Evolutionary conservation across 805 yeast species (phyloP).

Genomic region (Lipomyces sp.): DNA sequence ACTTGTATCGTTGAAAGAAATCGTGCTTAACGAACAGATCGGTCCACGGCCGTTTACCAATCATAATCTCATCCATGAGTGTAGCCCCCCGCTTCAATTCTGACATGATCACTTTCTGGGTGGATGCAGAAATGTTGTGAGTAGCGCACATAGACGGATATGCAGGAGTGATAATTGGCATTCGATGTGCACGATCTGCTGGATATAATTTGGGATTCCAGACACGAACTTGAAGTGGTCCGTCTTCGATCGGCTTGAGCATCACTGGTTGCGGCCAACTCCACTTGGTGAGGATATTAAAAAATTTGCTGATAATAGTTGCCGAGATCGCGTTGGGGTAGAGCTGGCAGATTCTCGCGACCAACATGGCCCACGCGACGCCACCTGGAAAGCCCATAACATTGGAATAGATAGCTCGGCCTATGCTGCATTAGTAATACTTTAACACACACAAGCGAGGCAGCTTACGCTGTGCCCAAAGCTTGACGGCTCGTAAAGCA

Average conservation of each 20-base stretch:
- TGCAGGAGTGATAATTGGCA: conserved; percentile 99
- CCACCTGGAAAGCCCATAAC: conserved; percentile 99
- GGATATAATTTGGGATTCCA: conserved; percentile 96
- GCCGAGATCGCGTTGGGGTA: conserved; percentile 97
- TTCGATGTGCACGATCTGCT: conserved; percentile 84
- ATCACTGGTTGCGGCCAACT: conserved; percentile 98
- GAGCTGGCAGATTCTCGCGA: conserved; percentile 95
- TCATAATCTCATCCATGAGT: conserved; percentile 67
- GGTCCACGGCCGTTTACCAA: conserved; percentile 71
- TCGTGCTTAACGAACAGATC: conserved; percentile 78
- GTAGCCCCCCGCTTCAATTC: conserved; percentile 80
- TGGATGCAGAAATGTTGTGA: conserved; percentile 88
- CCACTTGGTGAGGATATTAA: conserved; percentile 86
- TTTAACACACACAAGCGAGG: background rate
- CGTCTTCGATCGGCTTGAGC: conserved; percentile 91
- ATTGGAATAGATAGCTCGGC: conserved; percentile 88
- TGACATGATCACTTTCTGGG: conserved; percentile 77
- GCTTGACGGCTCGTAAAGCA: conserved; percentile 87
- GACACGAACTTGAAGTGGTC: conserved; percentile 92
- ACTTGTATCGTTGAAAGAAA: conserved; percentile 82
- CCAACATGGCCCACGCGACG: conserved; percentile 99
- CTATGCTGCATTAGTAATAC: background rate
- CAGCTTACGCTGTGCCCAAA: conserved; percentile 83
- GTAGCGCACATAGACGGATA: conserved; percentile 99
- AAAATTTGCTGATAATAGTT: conserved; percentile 85